Conservation (phyloP, 495 filamentous ascomycete genomes). For the Jackrogersella minutella region DNA sequence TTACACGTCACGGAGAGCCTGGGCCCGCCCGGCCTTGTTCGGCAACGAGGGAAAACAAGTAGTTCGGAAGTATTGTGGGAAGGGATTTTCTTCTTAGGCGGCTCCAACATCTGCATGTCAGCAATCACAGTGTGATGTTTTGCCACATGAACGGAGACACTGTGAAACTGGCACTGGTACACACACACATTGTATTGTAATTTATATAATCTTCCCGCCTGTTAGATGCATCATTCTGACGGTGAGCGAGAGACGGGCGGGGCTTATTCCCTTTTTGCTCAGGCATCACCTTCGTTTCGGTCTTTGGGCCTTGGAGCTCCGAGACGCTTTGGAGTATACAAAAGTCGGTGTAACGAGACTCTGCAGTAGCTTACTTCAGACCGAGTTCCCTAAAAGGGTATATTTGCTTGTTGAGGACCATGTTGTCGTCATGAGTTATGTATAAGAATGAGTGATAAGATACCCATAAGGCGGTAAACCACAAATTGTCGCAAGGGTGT, state of each 20-base stretch:
- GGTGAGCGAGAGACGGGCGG: constrained; percentile 29
- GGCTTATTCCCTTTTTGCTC: constrained; percentile 26
- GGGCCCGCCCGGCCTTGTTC: constrained; percentile 33
- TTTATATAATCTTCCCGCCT: constrained; percentile 9
- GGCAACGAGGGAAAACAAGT: constrained; percentile 23
- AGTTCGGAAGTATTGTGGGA: constrained; percentile 17
- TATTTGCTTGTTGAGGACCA: neutral
- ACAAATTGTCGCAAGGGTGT: constrained; percentile 19
- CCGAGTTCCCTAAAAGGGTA: constrained; percentile 19
- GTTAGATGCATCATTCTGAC: constrained; percentile 40
- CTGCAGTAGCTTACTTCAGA: constrained; percentile 27
- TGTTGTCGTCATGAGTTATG: constrained; percentile 32
- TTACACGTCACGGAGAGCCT: constrained; percentile 40
- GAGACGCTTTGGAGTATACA: constrained; percentile 19
- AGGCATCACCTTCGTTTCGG: constrained; percentile 30
- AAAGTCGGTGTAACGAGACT: constrained; percentile 39
- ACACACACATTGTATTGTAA: too few relatives aligned
- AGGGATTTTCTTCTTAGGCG: constrained; percentile 29
- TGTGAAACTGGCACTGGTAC: constrained; percentile 28
- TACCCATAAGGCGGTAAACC: constrained; percentile 21
- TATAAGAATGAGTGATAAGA: constrained; percentile 31
- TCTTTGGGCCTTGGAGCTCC: constrained; percentile 8
- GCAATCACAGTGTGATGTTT: constrained; percentile 31
- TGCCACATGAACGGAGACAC: constrained; percentile 31
- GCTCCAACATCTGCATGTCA: constrained; percentile 43